Percentiles rank a stretch among this genome's conserved stretches.
phyloP scores from a whole-genome alignment of 73 alveolate species.

The Paramecium sexaurelia region DNA sequence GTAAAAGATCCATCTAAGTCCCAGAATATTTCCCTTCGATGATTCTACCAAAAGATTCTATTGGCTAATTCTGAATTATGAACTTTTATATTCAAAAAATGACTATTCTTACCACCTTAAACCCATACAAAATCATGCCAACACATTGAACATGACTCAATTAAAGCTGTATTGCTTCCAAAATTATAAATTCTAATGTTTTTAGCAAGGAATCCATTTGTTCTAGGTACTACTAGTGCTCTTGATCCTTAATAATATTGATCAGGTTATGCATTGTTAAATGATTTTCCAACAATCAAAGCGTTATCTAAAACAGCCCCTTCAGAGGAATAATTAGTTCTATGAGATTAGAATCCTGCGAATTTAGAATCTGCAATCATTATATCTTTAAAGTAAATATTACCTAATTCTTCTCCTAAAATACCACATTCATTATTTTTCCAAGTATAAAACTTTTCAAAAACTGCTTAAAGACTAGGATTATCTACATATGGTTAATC shows the following conservation, averaged over 20 bases:
- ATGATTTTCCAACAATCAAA: constrained; percentile 75
- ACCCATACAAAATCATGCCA: constrained; percentile 63
- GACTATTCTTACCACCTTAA: constrained; percentile 60
- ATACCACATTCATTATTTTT: constrained; percentile 78
- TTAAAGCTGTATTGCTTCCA: constrained; percentile 18
- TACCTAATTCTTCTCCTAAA: constrained; percentile 79
- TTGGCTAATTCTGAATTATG: neutral
- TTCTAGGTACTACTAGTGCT: constrained; percentile 76
- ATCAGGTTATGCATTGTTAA: constrained; percentile 57
- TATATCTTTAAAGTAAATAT: constrained; percentile 63
- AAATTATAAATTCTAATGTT: constrained; percentile 65
- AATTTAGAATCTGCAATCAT: constrained; percentile 70
- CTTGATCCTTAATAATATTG: constrained; percentile 20
- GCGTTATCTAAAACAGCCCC: constrained; percentile 65
- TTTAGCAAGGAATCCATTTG: constrained; percentile 75
- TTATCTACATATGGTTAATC: constrained; percentile 51
- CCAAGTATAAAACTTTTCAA: constrained; percentile 59
- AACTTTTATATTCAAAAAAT: neutral
- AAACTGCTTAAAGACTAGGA: constrained; percentile 62
- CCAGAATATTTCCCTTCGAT: constrained; percentile 68
- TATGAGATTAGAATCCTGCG: constrained; percentile 73
- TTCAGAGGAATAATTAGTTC: constrained; percentile 56
- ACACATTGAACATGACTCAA: constrained; percentile 78
- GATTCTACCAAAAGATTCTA: constrained; percentile 51
- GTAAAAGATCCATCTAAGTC: constrained; percentile 71